Evolutionary conservation across 2,329 filamentous ascomycete species (phyloP).

Genomic region (Thelonectria rubi): DNA sequence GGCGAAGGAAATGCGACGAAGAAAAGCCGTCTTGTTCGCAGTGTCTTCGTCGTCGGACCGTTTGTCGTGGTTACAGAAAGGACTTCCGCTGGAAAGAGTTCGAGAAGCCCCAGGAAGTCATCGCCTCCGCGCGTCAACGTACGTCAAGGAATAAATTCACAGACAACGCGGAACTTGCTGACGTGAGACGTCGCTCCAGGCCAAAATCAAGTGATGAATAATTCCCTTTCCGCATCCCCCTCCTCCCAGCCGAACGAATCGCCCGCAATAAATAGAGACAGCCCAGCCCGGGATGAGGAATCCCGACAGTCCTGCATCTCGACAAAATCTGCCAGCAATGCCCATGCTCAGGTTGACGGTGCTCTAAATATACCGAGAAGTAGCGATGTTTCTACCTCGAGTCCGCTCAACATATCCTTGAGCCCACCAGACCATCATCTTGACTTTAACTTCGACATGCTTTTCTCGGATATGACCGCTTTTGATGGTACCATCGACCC

Average conservation of each 20-base stretch:
- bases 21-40: conserved; percentile 25
- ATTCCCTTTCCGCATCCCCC: neutral
- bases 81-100: conserved; percentile 23
- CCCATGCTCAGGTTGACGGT: neutral
- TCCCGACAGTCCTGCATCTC: no score
- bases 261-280: neutral
- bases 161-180: neutral
- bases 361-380: neutral
- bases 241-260: neutral
- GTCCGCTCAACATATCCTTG: neutral
- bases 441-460: conserved; percentile 20
- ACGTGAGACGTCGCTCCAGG: neutral
- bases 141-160: neutral
- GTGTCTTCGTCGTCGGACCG: conserved; percentile 15
- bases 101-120: conserved; percentile 2
- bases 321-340: no score
- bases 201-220: neutral
- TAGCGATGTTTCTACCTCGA: neutral
- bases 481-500: neutral
- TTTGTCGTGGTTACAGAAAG: conserved; percentile 24
- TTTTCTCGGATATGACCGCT: conserved; percentile 1
- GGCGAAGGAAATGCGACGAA: conserved; percentile 29
- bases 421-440: neutral
- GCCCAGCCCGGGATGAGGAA: no score
- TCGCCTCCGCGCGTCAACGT: neutral